Percentiles rank a stretch among this genome's conserved stretches.
Evolutionary conservation across 2,329 filamentous ascomycete genomes (phyloP).

Genomic region (Aspergillus quadrilineatus): DNA sequence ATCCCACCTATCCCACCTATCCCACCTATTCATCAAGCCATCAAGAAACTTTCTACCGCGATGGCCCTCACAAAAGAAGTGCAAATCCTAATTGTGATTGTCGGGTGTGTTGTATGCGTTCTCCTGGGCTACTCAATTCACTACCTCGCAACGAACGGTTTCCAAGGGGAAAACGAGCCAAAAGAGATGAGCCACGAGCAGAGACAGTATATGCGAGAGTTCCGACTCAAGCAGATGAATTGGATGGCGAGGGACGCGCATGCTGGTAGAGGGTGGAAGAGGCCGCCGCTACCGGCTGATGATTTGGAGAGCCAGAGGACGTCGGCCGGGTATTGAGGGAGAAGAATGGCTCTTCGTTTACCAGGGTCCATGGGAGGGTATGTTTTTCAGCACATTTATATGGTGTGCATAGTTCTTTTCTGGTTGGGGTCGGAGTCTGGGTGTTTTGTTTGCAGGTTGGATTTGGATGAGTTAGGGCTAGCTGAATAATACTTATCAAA

Average conservation of each 20-base stretch:
- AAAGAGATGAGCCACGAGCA: slow-evolving; percentile 26
- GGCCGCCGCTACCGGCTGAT: not conserved
- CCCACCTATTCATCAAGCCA: not conserved
- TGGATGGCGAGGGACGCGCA: slow-evolving; percentile 18
- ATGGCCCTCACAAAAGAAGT: slow-evolving; percentile 3
- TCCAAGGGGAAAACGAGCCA: slow-evolving; percentile 12
- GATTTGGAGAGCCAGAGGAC: not conserved
- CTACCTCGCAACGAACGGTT: slow-evolving; percentile 17
- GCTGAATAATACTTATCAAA: too few relatives aligned
- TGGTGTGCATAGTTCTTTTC: too few relatives aligned
- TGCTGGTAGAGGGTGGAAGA: not conserved
- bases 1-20: too few relatives aligned
- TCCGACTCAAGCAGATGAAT: slow-evolving; percentile 25
- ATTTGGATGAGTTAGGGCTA: too few relatives aligned
- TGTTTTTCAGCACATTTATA: too few relatives aligned
- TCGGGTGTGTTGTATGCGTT: slow-evolving; percentile 25
- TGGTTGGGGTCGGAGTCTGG: too few relatives aligned
- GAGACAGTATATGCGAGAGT: slow-evolving; percentile 30
- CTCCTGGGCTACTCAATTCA: slow-evolving; percentile 32
- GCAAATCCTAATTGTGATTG: slow-evolving; percentile 21
- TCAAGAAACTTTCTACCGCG: not conserved
- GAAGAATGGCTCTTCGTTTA: too few relatives aligned
- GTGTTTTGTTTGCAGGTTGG: too few relatives aligned
- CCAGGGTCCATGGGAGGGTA: too few relatives aligned
- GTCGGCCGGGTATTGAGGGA: not conserved